These are phyloP conservation scores for Epichloe gansuensis DNA, from an alignment of 2,329 filamentous ascomycete species.

Conservation along the genomic window DNA sequence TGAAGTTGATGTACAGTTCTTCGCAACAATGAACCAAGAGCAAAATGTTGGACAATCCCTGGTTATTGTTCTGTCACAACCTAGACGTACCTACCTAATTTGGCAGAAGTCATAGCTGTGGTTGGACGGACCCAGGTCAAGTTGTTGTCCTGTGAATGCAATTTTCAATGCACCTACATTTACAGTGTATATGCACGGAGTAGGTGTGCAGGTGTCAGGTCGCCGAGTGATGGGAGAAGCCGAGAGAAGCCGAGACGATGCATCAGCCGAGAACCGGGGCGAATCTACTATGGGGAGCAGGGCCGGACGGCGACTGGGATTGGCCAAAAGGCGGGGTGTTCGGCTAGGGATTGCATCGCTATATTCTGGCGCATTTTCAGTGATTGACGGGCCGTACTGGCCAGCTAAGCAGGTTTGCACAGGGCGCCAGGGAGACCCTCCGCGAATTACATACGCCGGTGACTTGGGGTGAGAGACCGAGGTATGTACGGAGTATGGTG, in stretches of 20 bases:
- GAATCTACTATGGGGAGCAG: neutral
- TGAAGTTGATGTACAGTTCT: neutral
- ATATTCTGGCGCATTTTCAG: too few species aligned
- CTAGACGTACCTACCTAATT: conserved; percentile 2
- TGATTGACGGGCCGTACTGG: too few species aligned
- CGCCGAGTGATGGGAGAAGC: neutral
- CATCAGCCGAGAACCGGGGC: conserved; percentile 2
- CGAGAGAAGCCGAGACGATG: neutral
- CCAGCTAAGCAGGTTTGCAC: too few species aligned
- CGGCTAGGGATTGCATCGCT: too few species aligned
- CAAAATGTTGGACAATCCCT: neutral
- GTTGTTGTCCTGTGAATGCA: neutral
- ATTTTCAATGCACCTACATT: neutral
- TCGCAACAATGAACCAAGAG: neutral
- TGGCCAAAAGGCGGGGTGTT: too few species aligned
- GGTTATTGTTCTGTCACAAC: neutral
- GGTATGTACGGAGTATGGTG: neutral
- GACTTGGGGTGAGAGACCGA: neutral
- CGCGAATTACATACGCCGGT: conserved; percentile 8
- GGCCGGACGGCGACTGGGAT: too few species aligned
- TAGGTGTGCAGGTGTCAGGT: neutral
- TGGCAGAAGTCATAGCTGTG: neutral
- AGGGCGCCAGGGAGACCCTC: neutral
- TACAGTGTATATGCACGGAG: neutral
- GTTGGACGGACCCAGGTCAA: conserved; percentile 1